Percentiles rank a stretch among this genome's conserved stretches.
Conservation (phyloP, 768 basidiomycete genomes). For the Lentinula detonsa region DNA sequence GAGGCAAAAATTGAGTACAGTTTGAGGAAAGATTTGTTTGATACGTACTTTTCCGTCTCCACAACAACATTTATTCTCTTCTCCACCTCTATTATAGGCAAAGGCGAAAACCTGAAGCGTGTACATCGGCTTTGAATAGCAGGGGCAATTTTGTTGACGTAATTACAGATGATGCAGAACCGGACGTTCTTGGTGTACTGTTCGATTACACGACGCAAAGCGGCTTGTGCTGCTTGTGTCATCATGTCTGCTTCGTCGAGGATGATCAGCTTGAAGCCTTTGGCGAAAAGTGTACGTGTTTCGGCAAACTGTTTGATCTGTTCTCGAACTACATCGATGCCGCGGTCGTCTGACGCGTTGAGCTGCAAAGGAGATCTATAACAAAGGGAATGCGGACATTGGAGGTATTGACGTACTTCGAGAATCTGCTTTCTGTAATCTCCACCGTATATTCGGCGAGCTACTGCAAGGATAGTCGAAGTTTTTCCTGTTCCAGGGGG, state of each 20-base stretch:
- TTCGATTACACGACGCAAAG: constrained; percentile 94
- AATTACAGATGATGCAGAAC: constrained; percentile 99
- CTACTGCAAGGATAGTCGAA: constrained; percentile 93
- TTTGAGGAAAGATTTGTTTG: not conserved
- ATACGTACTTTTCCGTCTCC: constrained; percentile 72
- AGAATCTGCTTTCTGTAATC: constrained; percentile 89
- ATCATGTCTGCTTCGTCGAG: constrained; percentile 99
- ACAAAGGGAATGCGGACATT: constrained; percentile 2
- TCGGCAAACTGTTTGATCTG: constrained; percentile 99
- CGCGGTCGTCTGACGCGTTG: constrained; percentile 97
- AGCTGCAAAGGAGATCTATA: constrained; percentile 41
- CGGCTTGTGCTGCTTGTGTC: constrained; percentile 96
- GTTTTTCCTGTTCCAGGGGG: constrained; percentile 99
- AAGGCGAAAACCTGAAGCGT: constrained; percentile 91
- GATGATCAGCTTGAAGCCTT: constrained; percentile 96
- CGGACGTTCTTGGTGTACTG: constrained; percentile 98
- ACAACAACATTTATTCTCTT: constrained; percentile 75
- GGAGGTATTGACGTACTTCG: constrained; percentile 49
- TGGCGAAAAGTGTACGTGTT: constrained; percentile 85
- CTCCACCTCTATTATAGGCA: constrained; percentile 82
- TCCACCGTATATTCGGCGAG: constrained; percentile 86
- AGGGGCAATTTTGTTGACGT: constrained; percentile 98
- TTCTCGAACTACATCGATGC: constrained; percentile 97
- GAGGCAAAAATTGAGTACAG: not conserved
- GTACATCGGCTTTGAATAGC: constrained; percentile 99